phyloP scores from a whole-genome alignment of 805 yeast genomes.

The Saccharomycopsis javanensis region DNA sequence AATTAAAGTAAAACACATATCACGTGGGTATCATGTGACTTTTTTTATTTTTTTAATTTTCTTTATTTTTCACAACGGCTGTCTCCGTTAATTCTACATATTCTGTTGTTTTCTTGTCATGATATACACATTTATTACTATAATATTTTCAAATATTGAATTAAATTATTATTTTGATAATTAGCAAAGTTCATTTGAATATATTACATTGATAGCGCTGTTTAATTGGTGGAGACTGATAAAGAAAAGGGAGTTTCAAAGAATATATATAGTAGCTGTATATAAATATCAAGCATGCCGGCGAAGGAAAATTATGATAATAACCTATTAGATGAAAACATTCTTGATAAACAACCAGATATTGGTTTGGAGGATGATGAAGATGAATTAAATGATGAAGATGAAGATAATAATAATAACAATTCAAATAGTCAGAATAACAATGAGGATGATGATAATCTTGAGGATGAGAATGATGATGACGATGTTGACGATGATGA shows the following conservation, averaged over 20 bases:
- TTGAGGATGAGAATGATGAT: slow-evolving; percentile 10
- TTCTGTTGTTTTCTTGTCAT: too few relatives aligned
- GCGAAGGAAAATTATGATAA: slow-evolving; percentile 7
- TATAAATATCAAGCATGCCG: background rate
- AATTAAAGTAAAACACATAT: too few relatives aligned
- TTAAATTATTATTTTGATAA: too few relatives aligned
- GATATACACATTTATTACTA: too few relatives aligned
- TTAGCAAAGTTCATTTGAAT: too few relatives aligned
- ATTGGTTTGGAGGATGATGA: slow-evolving; percentile 35
- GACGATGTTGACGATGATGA: slow-evolving; percentile 14
- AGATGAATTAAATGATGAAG: slow-evolving; percentile 32
- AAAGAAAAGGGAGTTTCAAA: background rate
- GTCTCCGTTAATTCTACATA: background rate
- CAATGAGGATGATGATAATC: slow-evolving; percentile 8
- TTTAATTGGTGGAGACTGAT: background rate
- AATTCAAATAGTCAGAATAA: slow-evolving; percentile 16
- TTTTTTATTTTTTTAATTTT: background rate
- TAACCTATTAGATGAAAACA: slow-evolving; percentile 17
- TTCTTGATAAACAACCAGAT: slow-evolving; percentile 29
- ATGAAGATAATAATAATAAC: slow-evolving; percentile 32
- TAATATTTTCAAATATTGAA: too few relatives aligned
- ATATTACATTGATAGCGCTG: too few relatives aligned
- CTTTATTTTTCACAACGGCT: background rate
- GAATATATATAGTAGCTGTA: background rate
- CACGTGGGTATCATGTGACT: background rate